Base-by-base conservation (phyloP, 1,284 basidiomycete genomes). In the Leccinum solheimii region DNA sequence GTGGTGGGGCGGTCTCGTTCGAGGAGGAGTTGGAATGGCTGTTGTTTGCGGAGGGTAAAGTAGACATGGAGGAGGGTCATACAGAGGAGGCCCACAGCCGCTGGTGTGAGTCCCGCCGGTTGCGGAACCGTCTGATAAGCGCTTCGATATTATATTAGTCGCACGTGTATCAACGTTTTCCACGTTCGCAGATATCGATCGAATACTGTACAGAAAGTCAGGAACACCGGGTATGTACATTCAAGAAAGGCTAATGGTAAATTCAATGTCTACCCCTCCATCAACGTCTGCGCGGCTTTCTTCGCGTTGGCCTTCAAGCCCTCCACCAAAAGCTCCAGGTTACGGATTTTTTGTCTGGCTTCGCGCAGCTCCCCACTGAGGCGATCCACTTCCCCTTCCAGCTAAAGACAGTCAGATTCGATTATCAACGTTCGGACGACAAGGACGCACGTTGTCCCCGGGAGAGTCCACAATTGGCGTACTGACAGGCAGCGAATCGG, bases 281-380 rank as follows among this genome's bases (percentile, higher is more conserved):
- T 72, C 69, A 85, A 65, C 7, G 82, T 76, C 67, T 85, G 79
- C 32, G 82, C 81, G 1, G 90, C 90, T 72, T 84, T 90, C 68
- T 83, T 80, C 57, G 90, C 90, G 70, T 92, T 92, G 19, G 86
- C 86, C 62, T 83, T 83, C 68, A 91, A 76, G 19, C 81, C 79
- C 76, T 94, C 92, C n/a, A 94, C 83, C 77, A 94, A 89, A 59
- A 94, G 72, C 76, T 95, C 92, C 48, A 95, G 76, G 67, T 88
- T 88, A 63, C 92, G 79, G 59, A 95, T 93, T 76, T 90, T 85
- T 73, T 86, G 86, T 51, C 90, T 83, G 38, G 90, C 87, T 34
- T 92, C 91, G 34, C 90, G 83, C 50, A 94, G 80, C 67, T 92
- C 90, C 1, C 75, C 73, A 23, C 75, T 82, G 59, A 94, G 78